These are phyloP conservation scores for Barnettozyma populi DNA, from an alignment of 805 yeast species.

Conservation along the genomic window DNA sequence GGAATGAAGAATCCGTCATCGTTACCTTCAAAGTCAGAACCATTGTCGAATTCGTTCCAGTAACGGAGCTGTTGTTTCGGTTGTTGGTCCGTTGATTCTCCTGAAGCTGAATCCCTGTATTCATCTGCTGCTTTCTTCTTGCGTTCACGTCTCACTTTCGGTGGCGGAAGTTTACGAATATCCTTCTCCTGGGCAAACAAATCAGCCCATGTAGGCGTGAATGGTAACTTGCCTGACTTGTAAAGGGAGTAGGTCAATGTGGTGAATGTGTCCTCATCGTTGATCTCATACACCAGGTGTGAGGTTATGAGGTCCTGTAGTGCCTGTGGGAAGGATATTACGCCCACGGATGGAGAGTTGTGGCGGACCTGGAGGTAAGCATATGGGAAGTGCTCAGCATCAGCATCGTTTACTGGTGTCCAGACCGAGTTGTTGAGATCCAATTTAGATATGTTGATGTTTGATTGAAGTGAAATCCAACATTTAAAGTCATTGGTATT, in stretches of 20 bases:
- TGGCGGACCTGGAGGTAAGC: constrained; percentile 45
- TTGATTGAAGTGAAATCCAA: constrained; percentile 23
- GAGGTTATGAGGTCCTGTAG: constrained; percentile 38
- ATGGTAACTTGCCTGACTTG: constrained; percentile 27
- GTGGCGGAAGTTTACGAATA: constrained; percentile 45
- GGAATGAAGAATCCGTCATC: constrained; percentile 33
- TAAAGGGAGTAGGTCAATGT: constrained; percentile 26
- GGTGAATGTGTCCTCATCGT: constrained; percentile 32
- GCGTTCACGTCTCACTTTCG: constrained; percentile 11
- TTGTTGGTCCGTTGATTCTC: constrained; percentile 11
- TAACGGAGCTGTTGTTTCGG: constrained; percentile 33
- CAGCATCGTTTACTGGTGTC: constrained; percentile 13
- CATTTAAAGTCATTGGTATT: constrained; percentile 11
- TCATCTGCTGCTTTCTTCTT: not conserved
- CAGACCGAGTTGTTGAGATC: constrained; percentile 13
- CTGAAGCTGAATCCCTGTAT: constrained; percentile 8
- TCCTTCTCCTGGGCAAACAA: constrained; percentile 28
- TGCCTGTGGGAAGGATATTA: constrained; percentile 13
- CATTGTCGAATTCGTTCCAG: constrained; percentile 67
- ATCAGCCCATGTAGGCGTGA: constrained; percentile 36
- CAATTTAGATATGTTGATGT: constrained; percentile 13
- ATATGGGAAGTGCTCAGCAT: constrained; percentile 36
- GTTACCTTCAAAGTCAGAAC: constrained; percentile 45
- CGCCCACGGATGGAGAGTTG: constrained; percentile 29
- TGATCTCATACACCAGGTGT: constrained; percentile 42